Evolutionary conservation across 768 basidiomycete genomes (phyloP), one percentile per base, ranked within the genome.

Genomic region (Boletales sp.): DNA sequence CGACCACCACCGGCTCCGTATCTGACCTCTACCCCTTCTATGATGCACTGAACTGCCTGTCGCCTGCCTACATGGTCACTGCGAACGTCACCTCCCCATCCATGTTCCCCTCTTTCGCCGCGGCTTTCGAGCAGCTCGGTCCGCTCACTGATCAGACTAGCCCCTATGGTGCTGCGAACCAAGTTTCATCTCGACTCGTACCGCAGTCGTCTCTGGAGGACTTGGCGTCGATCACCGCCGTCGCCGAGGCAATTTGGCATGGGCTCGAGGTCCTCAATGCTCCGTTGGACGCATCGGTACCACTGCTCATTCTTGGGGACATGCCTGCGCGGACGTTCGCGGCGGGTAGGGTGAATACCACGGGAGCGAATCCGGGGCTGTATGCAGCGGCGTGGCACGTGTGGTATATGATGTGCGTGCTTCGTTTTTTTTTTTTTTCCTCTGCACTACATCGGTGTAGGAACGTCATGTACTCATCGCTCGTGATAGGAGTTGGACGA

Each of bases 121-220:
- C 47, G 2, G 51, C 54, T 14, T 25, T 50, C 11, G 15, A 57
- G 38, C 4, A 41, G 10, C 8, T 60, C 14, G 57, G 50, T 0
- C 55, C 60, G 4, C 31, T 49, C 32, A 55, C 52, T n/a, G 61
- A 64, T 7, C n/a, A 8, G 1, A 0, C 37, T 30, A 54, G 15
- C 15, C 7, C 5, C 17, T 64, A 62, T 8, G 60, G 57, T n/a
- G 46, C 48, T 37, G 49, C 55, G 34, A 48, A 18, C 18, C 51
- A 62, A 11, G 12, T 53, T 0, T 34, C 57, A 0, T 62, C 63
- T 3, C 60, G 57, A 9, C 51, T 63, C 18, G 33, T 63, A 5
- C 60, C 60, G 5, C 36, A 48, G 35, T 46, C 60, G 0, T 48
- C 32, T 30, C 39, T 64, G 2, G 44, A 51, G n/a, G 18, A 48